Evolutionary conservation across 129 eudicot genomes (phyloP).

Genomic region (Chrysanthemum seticuspe): DNA sequence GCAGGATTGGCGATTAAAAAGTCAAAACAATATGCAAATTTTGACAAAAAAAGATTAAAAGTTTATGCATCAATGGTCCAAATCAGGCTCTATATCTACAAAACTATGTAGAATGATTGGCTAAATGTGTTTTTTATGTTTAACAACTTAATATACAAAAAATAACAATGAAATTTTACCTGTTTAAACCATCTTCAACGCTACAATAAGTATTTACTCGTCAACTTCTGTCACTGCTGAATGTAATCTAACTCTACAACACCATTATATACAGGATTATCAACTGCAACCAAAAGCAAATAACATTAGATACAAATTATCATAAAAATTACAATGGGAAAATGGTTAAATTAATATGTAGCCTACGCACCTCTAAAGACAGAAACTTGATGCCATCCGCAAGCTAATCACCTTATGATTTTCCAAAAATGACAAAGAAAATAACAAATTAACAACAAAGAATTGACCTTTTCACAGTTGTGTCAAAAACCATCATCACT

Average conservation of each 20-base stretch:
- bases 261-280: conserved; percentile 38
- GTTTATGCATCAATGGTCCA: background rate
- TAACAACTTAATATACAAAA: background rate
- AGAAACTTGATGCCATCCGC: conserved; percentile 21
- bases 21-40: no score
- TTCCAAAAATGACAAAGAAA: conserved; percentile 21
- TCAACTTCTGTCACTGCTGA: conserved; percentile 26
- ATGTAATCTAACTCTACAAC: conserved; percentile 32
- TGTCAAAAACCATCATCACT: conserved; percentile 29
- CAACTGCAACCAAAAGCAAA: conserved; percentile 41
- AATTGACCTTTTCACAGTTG: conserved; percentile 17
- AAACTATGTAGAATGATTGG: background rate
- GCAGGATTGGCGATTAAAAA: no score
- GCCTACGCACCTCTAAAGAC: conserved; percentile 36
- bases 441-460: conserved; percentile 29
- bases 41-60: no score
- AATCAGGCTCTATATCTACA: background rate
- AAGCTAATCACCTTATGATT: background rate
- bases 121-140: background rate
- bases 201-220: conserved; percentile 34
- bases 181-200: conserved; percentile 23
- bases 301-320: background rate
- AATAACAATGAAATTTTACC: conserved; percentile 12
- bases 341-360: background rate
- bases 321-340: background rate